These are phyloP conservation scores for Penstemon newberryi DNA, from an alignment of 257 asterid species.

Conservation along the genomic window DNA sequence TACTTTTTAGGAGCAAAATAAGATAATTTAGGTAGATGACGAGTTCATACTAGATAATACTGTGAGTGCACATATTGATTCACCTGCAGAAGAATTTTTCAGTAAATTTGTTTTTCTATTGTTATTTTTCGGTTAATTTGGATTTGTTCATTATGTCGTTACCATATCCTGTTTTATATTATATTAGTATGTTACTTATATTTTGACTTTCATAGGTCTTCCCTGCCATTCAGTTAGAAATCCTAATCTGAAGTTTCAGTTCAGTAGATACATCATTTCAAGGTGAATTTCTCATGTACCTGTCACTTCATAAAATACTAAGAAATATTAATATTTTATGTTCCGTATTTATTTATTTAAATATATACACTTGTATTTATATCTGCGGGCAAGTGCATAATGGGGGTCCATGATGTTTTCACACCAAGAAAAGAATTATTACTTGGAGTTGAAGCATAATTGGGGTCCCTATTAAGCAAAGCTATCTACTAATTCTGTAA, in stretches of 20 bases:
- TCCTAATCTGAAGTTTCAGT: constrained; percentile 31
- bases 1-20: constrained; percentile 21
- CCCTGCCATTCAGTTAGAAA: constrained; percentile 29
- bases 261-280: constrained; percentile 14
- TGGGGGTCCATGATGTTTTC: constrained; percentile 36
- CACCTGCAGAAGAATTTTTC: not conserved
- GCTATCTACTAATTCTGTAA: constrained; percentile 35
- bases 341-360: not conserved
- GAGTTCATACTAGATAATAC: not conserved
- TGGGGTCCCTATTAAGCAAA: constrained; percentile 83
- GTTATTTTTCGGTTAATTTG: constrained; percentile 27
- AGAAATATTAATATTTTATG: constrained; percentile 3
- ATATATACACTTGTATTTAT: constrained; percentile 8
- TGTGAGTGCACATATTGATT: not conserved
- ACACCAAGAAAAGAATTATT: constrained; percentile 8
- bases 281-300: constrained; percentile 27
- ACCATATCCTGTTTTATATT: constrained; percentile 15
- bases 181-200: constrained; percentile 7
- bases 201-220: constrained; percentile 20
- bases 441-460: constrained; percentile 65
- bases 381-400: not conserved
- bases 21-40: constrained; percentile 20
- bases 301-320: constrained; percentile 19
- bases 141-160: not conserved
- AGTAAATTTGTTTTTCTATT: not conserved